Conservation (phyloP, 208 protist genomes). For the Leishmania amazonensis region DNA sequence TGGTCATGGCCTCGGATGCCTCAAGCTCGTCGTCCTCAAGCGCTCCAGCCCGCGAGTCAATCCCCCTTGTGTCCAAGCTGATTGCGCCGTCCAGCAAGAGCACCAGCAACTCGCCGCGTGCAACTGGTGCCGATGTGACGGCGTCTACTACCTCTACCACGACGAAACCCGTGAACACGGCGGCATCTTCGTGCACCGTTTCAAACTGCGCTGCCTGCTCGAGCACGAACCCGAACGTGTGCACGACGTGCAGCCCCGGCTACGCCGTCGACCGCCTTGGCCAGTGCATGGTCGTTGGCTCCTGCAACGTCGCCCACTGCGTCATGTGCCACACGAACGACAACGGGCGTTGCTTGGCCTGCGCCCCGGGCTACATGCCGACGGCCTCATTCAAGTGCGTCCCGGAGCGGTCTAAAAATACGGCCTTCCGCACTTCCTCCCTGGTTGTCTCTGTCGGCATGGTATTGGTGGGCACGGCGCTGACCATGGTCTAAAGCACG, state of each 20-base stretch:
- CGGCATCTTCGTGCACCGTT: neutral
- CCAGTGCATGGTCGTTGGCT: slow-evolving; percentile 6
- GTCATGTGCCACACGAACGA: slow-evolving; percentile 2
- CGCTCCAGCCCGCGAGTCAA: neutral
- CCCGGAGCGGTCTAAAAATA: neutral
- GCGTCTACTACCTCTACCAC: neutral
- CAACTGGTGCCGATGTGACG: neutral
- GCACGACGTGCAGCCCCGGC: neutral
- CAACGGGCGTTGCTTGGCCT: neutral
- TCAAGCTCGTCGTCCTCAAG: neutral
- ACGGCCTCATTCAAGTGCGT: neutral
- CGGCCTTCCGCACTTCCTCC: neutral
- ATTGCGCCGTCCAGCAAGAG: neutral
- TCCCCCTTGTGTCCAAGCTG: no score
- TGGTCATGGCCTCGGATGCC: neutral
- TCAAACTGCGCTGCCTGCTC: neutral
- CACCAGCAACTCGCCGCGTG: neutral
- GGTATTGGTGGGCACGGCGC: neutral
- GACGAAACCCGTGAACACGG: neutral
- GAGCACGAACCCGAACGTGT: slow-evolving; percentile 1
- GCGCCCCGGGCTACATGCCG: neutral
- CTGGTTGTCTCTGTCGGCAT: neutral
- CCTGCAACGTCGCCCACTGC: slow-evolving; percentile 4
- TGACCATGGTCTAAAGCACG: neutral
- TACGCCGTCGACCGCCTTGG: slow-evolving; percentile 3